phyloP scores from a whole-genome alignment of 352 stramenopile genomes.

The Pilasporangium apinafurcum region DNA sequence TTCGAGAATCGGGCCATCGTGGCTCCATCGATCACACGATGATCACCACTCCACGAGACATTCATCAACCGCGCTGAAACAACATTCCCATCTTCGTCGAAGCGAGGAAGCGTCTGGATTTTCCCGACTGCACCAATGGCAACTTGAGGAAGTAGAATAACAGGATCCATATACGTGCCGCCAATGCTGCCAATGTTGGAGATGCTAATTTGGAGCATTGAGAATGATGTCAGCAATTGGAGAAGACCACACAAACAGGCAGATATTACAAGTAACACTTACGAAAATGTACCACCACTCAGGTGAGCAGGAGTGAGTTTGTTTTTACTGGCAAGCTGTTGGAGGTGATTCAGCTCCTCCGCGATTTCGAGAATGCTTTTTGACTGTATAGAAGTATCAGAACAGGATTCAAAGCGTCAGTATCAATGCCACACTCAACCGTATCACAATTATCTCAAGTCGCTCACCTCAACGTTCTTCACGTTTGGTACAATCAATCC shows the following conservation, averaged over 20 bases:
- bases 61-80: conserved; percentile 91
- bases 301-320: conserved; percentile 87
- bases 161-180: conserved; percentile 95
- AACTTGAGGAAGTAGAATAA: conserved; percentile 95
- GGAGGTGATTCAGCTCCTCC: conserved; percentile 83
- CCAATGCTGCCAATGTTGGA: conserved; percentile 96
- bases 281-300: conserved; percentile 88
- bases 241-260: neutral
- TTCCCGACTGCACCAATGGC: conserved; percentile 96
- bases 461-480: conserved; percentile 84
- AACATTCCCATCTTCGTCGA: conserved; percentile 80
- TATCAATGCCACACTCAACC: neutral
- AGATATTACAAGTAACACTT: conserved; percentile 19
- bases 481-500: conserved; percentile 97
- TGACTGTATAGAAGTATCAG: conserved; percentile 14
- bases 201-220: conserved; percentile 27
- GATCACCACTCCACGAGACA: conserved; percentile 97
- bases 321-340: conserved; percentile 70
- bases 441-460: neutral
- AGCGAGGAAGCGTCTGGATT: conserved; percentile 95
- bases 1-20: conserved; percentile 98
- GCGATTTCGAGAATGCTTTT: conserved; percentile 84
- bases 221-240: neutral
- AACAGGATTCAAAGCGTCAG: neutral
- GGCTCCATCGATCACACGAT: conserved; percentile 97